Percentiles rank a stretch among this genome's conserved stretches.
Evolutionary conservation across 805 yeast species (phyloP).

Genomic region (Cyberlindnera amylophila): DNA sequence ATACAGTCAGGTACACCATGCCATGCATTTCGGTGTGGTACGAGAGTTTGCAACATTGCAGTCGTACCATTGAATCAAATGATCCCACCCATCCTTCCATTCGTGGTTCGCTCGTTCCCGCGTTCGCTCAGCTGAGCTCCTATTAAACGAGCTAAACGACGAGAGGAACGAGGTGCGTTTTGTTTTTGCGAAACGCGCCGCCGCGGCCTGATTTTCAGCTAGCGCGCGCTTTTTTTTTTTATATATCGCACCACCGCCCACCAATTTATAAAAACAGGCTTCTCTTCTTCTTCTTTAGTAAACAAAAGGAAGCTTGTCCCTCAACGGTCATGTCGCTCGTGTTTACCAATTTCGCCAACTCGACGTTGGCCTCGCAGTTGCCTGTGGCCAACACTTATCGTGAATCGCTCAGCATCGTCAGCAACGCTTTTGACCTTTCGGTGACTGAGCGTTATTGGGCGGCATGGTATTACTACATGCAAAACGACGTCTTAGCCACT

Average conservation of each 20-base stretch:
- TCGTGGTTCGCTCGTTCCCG: background rate
- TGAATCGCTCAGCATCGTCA: slow-evolving; percentile 10
- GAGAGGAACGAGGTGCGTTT: background rate
- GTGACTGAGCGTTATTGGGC: slow-evolving; percentile 86
- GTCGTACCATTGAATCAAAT: background rate
- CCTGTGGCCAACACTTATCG: slow-evolving; percentile 17
- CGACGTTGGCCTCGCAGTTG: slow-evolving; percentile 14
- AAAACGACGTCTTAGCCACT: slow-evolving; percentile 88
- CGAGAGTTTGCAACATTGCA: no score
- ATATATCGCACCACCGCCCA: background rate
- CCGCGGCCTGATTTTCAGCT: background rate
- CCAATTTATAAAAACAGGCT: background rate
- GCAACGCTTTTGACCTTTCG: slow-evolving; percentile 17
- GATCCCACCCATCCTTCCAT: background rate
- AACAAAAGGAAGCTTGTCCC: background rate
- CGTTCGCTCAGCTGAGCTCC: no score
- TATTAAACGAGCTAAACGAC: slow-evolving; percentile 3
- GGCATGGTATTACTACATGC: slow-evolving; percentile 77
- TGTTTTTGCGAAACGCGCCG: background rate
- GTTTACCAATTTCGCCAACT: slow-evolving; percentile 18
- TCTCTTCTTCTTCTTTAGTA: background rate
- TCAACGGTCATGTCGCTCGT: slow-evolving; percentile 19
- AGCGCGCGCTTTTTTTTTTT: background rate
- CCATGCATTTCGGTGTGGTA: no score
- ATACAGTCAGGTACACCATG: no score